Evolutionary conservation across 202 grass and related monocot species (phyloP), one percentile per base, ranked within the genome.

Genomic region (Carex arenaria): DNA sequence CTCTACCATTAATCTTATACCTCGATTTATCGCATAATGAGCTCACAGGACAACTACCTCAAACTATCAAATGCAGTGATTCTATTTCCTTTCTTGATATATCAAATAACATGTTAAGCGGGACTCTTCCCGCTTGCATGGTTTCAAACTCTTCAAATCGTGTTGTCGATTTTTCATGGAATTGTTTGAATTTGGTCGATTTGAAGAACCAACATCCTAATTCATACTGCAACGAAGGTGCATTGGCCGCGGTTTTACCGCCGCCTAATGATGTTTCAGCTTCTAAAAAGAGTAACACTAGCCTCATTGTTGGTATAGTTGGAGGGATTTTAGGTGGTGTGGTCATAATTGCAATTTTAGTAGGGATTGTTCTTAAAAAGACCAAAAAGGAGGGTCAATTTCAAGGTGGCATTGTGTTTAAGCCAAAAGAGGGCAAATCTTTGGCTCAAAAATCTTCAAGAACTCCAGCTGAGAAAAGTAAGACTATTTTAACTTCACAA

Each of bases 21-120:
- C 47, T 98, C 45, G 23, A 95, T 85, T 78, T 98, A 20, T 93
- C 96, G 0, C 67, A 74, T 12, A 98, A 98, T 89, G 62, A 80
- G 14, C 64, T 98, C 22, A 11, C 67, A 4, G 96, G 96, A 1
- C 91, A 89, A 84, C 66, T 99, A 0, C 93, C 89, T 0, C 64
- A 86, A 8, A 67, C 30, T 49, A 85, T 88, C 38, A 70, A 82
- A 4, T 99, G 93, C 85, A 79, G 85, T 3, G 68, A 8, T 34
- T 51, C 23, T 45, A 91, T 99, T n/a, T 78, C 32, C 66, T 92
- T 92, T 77, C 83, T 92, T 0, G 91, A 99, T 54, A 88, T 99
- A 61, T 99, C 96, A 14, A 88, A 82, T 78, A 99, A 99, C 87
- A 87, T 87, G 82, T 81, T 99, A 55, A 82, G 84, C 5, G 96